These are phyloP conservation scores for Withania somnifera DNA, from an alignment of 305 asterid species.

Conservation along the genomic window DNA sequence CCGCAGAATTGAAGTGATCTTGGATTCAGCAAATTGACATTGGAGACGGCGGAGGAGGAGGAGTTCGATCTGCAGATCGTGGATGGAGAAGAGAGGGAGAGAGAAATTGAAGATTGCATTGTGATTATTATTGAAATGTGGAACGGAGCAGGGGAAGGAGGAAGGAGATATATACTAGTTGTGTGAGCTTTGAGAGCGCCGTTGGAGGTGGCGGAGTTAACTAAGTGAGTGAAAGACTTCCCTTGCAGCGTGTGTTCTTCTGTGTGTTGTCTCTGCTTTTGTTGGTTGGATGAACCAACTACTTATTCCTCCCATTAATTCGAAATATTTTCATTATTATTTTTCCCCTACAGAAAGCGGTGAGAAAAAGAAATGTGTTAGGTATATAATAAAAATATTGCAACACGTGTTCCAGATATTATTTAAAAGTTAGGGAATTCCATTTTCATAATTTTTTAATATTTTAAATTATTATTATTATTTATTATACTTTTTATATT, in stretches of 20 bases:
- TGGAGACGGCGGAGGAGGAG: slow-evolving; percentile 3
- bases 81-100: slow-evolving; percentile 47
- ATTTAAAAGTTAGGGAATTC: too few species aligned
- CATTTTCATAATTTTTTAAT: too few species aligned
- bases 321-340: too few species aligned
- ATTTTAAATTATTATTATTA: too few species aligned
- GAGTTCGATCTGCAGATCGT: slow-evolving; percentile 37
- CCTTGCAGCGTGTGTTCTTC: slow-evolving; percentile 1
- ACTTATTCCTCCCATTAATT: background rate
- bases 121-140: background rate
- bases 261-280: background rate
- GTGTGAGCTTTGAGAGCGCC: slow-evolving; percentile 53
- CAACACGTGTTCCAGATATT: too few species aligned
- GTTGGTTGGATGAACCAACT: slow-evolving; percentile 19
- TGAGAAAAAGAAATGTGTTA: too few species aligned
- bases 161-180: background rate
- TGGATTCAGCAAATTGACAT: slow-evolving; percentile 27
- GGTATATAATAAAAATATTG: too few species aligned
- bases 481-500: too few species aligned
- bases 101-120: slow-evolving; percentile 65
- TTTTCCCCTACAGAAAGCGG: too few species aligned
- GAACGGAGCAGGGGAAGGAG: background rate
- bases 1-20: slow-evolving; percentile 83
- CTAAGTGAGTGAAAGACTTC: slow-evolving; percentile 22
- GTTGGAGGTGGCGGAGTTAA: slow-evolving; percentile 66